These are phyloP conservation scores for Coffea canephora DNA, from an alignment of 257 asterid species.

Conservation along the genomic window DNA sequence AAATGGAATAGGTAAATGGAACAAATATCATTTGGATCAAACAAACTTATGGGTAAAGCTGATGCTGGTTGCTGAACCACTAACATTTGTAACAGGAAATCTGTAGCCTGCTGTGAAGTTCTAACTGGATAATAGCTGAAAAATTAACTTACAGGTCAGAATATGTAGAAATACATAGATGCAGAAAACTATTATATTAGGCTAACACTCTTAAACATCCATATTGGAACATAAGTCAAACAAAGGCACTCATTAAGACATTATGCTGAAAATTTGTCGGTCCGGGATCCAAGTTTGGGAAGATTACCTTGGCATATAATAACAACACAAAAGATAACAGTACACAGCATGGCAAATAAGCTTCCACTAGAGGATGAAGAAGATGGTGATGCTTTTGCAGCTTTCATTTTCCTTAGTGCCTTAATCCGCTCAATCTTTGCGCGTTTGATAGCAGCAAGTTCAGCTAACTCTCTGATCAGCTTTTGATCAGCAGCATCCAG, in stretches of 20 bases:
- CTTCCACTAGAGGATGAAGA: slow-evolving; percentile 49
- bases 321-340: slow-evolving; percentile 59
- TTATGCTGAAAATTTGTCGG: not conserved
- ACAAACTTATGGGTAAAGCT: not conserved
- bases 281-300: not conserved
- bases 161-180: not conserved
- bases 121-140: not conserved
- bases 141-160: not conserved
- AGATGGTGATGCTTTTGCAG: slow-evolving; percentile 44
- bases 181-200: not conserved
- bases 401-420: slow-evolving; percentile 68
- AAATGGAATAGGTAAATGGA: not conserved
- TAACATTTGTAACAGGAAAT: not conserved
- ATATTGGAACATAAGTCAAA: not conserved
- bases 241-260: not conserved
- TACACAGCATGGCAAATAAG: slow-evolving; percentile 62
- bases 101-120: not conserved
- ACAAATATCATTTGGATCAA: not conserved
- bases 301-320: slow-evolving; percentile 64
- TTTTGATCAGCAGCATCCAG: slow-evolving; percentile 89
- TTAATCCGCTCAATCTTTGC: slow-evolving; percentile 77
- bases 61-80: not conserved
- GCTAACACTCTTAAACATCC: not conserved
- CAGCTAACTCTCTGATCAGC: slow-evolving; percentile 70
- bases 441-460: slow-evolving; percentile 64